Evolutionary conservation across 1,139 yeast genomes (phyloP).

Genomic region (Saccharomycopsis hybrid): DNA sequence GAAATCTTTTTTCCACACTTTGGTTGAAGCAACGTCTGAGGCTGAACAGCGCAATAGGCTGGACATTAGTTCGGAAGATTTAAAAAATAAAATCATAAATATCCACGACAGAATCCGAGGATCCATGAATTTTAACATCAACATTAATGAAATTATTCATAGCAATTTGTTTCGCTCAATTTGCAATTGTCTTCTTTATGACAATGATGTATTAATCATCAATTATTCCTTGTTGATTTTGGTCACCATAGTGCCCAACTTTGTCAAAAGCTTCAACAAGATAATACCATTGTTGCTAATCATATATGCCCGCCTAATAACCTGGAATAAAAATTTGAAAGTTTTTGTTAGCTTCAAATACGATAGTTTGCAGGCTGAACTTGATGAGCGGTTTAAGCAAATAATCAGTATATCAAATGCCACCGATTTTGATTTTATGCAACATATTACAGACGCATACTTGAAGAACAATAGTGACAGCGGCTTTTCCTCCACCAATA

Average conservation of each 20-base stretch:
- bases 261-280: slow-evolving; percentile 27
- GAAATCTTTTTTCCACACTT: slow-evolving; percentile 5
- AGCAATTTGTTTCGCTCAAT: slow-evolving; percentile 31
- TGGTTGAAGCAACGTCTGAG: slow-evolving; percentile 6
- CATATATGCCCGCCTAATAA: slow-evolving; percentile 30
- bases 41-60: not conserved
- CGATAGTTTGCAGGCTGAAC: not conserved
- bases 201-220: slow-evolving; percentile 32
- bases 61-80: not conserved
- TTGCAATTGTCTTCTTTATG: slow-evolving; percentile 33
- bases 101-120: not conserved
- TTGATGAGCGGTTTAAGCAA: not conserved
- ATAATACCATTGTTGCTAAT: slow-evolving; percentile 33
- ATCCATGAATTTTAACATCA: slow-evolving; percentile 1
- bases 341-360: slow-evolving; percentile 10
- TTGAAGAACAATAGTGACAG: too few species aligned
- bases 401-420: not conserved
- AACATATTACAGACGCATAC: too few species aligned
- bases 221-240: slow-evolving; percentile 31
- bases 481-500: not conserved
- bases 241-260: slow-evolving; percentile 37
- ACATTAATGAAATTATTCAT: not conserved
- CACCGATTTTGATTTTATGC: not conserved
- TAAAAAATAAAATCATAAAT: slow-evolving; percentile 21
- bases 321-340: slow-evolving; percentile 18